Percentiles rank a stretch among this genome's conserved stretches.
phyloP scores from a whole-genome alignment of 495 filamentous ascomycete genomes.

The Friedmanniomyces endolithicus region DNA sequence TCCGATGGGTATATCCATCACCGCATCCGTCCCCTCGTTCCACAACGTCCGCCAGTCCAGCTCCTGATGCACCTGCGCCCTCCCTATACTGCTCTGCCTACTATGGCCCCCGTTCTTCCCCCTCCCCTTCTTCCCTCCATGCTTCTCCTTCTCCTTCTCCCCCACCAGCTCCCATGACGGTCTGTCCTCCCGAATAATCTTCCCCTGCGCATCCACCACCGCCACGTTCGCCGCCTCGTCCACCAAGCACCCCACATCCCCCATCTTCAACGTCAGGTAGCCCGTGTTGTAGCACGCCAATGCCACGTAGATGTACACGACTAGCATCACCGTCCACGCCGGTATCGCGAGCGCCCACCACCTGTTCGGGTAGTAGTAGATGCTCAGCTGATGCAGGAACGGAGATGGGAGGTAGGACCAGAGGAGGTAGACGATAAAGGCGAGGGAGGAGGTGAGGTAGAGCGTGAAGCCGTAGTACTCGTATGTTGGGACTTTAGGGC shows the following conservation, averaged over 20 bases:
- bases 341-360: conserved; percentile 96
- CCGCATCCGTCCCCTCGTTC: conserved; percentile 89
- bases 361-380: conserved; percentile 91
- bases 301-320: conserved; percentile 90
- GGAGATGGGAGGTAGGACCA: conserved; percentile 91
- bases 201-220: conserved; percentile 59
- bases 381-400: conserved; percentile 82
- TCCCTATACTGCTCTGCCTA: conserved; percentile 16
- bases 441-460: conserved; percentile 69
- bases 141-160: conserved; percentile 23
- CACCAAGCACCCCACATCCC: conserved; percentile 76
- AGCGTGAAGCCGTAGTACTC: conserved; percentile 98
- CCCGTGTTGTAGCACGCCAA: conserved; percentile 83
- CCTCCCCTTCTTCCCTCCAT: conserved; percentile 5
- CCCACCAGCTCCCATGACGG: conserved; percentile 26
- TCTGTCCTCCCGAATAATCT: conserved; percentile 29
- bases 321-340: conserved; percentile 71
- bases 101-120: conserved; percentile 23
- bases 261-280: conserved; percentile 70
- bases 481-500: conserved; percentile 89
- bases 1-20: conserved; percentile 92
- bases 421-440: conserved; percentile 79
- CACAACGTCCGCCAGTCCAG: conserved; percentile 69
- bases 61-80: conserved; percentile 21
- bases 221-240: conserved; percentile 82